Conservation (phyloP, 2,329 filamentous ascomycete species). For the Ophiocordyceps polyrhachis-furcata region DNA sequence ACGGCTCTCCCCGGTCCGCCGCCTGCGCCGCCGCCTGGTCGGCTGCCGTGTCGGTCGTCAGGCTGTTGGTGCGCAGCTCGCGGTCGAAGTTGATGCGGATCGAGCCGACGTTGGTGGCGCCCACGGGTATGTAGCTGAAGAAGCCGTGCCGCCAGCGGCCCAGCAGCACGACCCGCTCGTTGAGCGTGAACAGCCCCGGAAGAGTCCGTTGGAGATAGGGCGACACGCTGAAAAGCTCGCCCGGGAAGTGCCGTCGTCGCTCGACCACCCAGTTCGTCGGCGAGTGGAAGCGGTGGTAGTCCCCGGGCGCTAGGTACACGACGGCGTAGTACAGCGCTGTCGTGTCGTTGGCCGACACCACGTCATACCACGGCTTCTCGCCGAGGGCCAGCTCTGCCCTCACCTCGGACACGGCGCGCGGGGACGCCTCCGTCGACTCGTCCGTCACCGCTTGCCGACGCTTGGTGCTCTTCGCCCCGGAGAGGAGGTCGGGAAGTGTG, state of each 20-base stretch:
- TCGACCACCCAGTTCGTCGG: constrained; percentile 92
- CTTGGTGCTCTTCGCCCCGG: constrained; percentile 37
- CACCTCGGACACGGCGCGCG: constrained; percentile 66
- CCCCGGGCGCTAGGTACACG: constrained; percentile 87
- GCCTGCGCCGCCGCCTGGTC: constrained; percentile 73
- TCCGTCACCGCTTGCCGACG: constrained; percentile 41
- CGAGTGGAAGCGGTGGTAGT: constrained; percentile 97
- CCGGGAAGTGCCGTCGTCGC: constrained; percentile 87
- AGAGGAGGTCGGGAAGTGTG: constrained; percentile 72
- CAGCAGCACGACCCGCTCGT: constrained; percentile 85
- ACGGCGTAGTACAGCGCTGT: constrained; percentile 83
- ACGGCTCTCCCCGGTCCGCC: constrained; percentile 54
- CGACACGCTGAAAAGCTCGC: constrained; percentile 86
- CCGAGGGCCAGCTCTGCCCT: constrained; percentile 63
- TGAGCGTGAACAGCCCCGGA: constrained; percentile 86
- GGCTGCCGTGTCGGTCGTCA: constrained; percentile 82
- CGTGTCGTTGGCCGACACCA: constrained; percentile 40
- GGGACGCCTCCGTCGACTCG: constrained; percentile 45
- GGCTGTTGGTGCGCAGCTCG: constrained; percentile 80
- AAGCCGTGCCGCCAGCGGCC: constrained; percentile 95
- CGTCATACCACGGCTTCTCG: constrained; percentile 50
- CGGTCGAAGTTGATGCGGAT: constrained; percentile 95
- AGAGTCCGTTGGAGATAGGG: constrained; percentile 87
- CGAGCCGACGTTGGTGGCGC: constrained; percentile 90
- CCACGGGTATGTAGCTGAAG: constrained; percentile 89